Conservation (phyloP, 2,329 filamentous ascomycete species). For the Talaromyces amestolkiae region DNA sequence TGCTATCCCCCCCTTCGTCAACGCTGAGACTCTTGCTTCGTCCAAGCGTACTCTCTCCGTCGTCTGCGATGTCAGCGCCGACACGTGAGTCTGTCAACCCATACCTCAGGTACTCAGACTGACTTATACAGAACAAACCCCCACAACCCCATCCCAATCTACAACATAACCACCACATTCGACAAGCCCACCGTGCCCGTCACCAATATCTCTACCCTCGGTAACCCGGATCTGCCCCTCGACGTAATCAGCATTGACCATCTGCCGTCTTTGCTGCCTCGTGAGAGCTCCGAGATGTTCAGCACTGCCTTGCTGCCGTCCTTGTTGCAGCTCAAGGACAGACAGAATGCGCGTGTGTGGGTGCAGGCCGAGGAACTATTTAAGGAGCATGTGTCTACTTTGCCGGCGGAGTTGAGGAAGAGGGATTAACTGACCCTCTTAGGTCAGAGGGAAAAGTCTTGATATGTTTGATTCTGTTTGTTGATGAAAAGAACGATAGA, state of each 20-base stretch:
- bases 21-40: constrained; percentile 64
- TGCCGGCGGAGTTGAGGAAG: constrained; percentile 49
- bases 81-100: constrained; percentile 30
- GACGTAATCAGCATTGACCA: constrained; percentile 88
- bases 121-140: constrained; percentile 42
- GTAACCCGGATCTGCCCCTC: constrained; percentile 59
- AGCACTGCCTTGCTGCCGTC: constrained; percentile 74
- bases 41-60: constrained; percentile 72
- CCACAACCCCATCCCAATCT: constrained; percentile 64
- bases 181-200: constrained; percentile 81
- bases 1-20: constrained; percentile 79
- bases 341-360: constrained; percentile 73
- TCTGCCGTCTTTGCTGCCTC: constrained; percentile 75
- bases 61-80: constrained; percentile 68
- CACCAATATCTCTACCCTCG: constrained; percentile 40
- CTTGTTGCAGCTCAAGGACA: constrained; percentile 73
- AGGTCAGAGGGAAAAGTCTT: not conserved
- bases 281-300: constrained; percentile 85
- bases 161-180: constrained; percentile 81
- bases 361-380: constrained; percentile 79
- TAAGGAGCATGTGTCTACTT: constrained; percentile 71
- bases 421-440: not conserved
- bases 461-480: not conserved
- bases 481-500: not conserved
- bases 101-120: not conserved